A percentile compares a stretch with the other conserved stretches of the same genome.
Evolutionary conservation across 768 basidiomycete genomes (phyloP).

Genomic region (Lentinus brumalis): DNA sequence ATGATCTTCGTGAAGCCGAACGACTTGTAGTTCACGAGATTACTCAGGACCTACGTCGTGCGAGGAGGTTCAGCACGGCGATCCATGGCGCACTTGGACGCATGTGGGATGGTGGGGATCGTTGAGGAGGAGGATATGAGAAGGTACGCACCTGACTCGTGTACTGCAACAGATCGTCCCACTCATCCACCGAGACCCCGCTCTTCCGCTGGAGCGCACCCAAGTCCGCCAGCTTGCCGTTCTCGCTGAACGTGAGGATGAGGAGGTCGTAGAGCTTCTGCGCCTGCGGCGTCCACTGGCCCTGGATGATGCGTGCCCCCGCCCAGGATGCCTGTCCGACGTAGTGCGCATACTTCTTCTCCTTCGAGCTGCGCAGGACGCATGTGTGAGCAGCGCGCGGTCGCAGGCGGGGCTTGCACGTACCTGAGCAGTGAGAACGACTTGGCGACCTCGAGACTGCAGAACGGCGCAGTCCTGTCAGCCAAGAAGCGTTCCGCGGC

Average conservation of each 20-base stretch:
- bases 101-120: neutral
- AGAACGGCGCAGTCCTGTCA: conserved; percentile 76
- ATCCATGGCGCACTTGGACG: neutral
- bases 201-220: conserved; percentile 52
- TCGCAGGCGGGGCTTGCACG: conserved; percentile 1
- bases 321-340: conserved; percentile 78
- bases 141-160: conserved; percentile 56
- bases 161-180: conserved; percentile 73
- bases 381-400: conserved; percentile 1
- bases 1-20: conserved; percentile 89
- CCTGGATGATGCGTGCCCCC: conserved; percentile 81
- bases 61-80: neutral
- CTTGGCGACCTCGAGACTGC: conserved; percentile 65
- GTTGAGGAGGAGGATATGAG: neutral
- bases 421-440: conserved; percentile 74
- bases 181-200: conserved; percentile 58
- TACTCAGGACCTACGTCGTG: conserved; percentile 47
- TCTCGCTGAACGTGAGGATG: conserved; percentile 65
- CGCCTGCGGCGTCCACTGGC: conserved; percentile 79
- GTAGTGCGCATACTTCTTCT: conserved; percentile 81
- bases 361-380: conserved; percentile 51
- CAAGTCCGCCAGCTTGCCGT: conserved; percentile 61
- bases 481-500: conserved; percentile 67
- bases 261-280: conserved; percentile 69
- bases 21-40: conserved; percentile 73